Evolutionary conservation across 495 filamentous ascomycete genomes (phyloP), one percentile per base, ranked within the genome.

Genomic region (Penicillium mononematosum): DNA sequence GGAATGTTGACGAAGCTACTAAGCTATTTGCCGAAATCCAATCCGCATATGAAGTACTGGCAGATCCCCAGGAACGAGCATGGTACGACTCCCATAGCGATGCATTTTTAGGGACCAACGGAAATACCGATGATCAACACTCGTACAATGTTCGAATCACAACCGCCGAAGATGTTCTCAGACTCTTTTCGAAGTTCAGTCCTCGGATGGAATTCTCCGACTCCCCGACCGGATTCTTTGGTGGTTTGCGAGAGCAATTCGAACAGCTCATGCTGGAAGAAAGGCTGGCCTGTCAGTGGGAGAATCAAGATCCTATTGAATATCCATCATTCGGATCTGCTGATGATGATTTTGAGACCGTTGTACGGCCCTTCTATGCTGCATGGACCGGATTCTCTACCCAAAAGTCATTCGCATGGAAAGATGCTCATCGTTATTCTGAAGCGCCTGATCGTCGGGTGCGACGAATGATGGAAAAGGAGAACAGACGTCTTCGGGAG

Each of bases 81-180:
- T 98, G 94, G 94, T 99, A 99, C 71, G 93, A 99, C 65, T 89
- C 91, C 22, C 94, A 99, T 64, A 87, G 90, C 50, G 87, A 91
- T 59, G 86, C 85, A 14, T 91, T 98, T 47, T 75, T 97, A 49
- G 80, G 83, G 2, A 85, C 83, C 14, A 79, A 83, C 50, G 68
- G 67, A 24, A 58, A 34, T 19, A 25, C 59, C 45, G 58, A 78
- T 70, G 70, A 73, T 32, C 72, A 79, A 42, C 88, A 83, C 61
- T 84, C 85, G 27, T 75, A 86, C 52, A 83, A 88, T 64, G 74
- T 83, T 32, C 81, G 80, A 8, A 72, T 93, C 59, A 96, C 91
- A 12, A 92, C 88, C 14, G 80, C 89, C 19, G 82, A 86, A 45
- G 89, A 96, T 56, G 84, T 97, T 32, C 78, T 85, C 58, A 74